These are phyloP conservation scores for Kingdonia uniflora DNA, from an alignment of 164 flowering plant species.

Conservation along the genomic window DNA sequence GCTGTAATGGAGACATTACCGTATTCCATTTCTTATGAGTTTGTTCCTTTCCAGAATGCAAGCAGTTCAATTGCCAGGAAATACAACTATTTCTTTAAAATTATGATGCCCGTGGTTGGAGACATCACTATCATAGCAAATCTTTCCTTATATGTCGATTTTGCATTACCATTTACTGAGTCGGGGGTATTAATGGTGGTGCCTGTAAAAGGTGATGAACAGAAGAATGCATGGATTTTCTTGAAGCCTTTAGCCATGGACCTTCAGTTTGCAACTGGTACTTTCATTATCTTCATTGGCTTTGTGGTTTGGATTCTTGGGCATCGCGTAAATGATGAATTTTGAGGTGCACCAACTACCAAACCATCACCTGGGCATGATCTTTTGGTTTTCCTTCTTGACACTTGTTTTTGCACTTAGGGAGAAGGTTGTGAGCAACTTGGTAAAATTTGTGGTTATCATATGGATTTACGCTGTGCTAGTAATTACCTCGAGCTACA, in stretches of 20 bases:
- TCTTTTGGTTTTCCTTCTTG: constrained; percentile 8
- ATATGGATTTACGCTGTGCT: constrained; percentile 49
- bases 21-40: constrained; percentile 3
- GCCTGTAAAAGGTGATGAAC: neutral
- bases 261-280: constrained; percentile 4
- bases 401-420: constrained; percentile 15
- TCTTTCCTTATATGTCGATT: neutral
- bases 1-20: too few species aligned
- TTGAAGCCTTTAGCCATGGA: too few species aligned
- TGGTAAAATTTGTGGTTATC: constrained; percentile 31
- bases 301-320: constrained; percentile 1
- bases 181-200: too few species aligned
- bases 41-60: neutral
- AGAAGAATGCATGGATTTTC: too few species aligned
- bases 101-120: neutral
- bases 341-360: neutral
- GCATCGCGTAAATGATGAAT: too few species aligned
- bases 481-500: too few species aligned
- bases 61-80: neutral
- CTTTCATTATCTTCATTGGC: neutral
- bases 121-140: neutral
- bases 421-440: constrained; percentile 18
- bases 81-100: constrained; percentile 1
- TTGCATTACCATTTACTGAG: too few species aligned
- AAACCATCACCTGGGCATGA: too few species aligned